Base-by-base conservation (phyloP, 495 filamentous ascomycete species). In the Xylaria bambusicola region DNA sequence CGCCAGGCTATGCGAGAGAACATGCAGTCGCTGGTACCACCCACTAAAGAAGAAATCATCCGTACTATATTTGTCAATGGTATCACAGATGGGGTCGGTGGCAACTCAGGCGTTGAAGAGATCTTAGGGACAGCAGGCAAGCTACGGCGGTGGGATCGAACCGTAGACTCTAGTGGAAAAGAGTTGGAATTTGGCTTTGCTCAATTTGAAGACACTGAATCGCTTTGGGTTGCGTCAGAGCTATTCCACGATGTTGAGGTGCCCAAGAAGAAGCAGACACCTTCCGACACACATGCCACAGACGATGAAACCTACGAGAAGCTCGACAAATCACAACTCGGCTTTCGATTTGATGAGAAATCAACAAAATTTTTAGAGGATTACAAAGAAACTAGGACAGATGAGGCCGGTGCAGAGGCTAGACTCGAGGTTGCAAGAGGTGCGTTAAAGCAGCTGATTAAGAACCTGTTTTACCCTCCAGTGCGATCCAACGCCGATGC, bases 161-260 rank as follows among this genome's bases (percentile, higher is more conserved):
- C 87, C 24, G 65, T 62, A n/a, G 68, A 69, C 33, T 58, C 68
- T 17, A 67, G 73, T 53, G 75, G 66, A 0, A 96, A 95, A 77
- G 84, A 86, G 46, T 90, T 87, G 70, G 85, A 86, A 53, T 98
- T 98, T 77, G 95, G 94, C 36, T 98, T 99, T 76, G 94, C 93
- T 60, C 92, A 98, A 76, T 99, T 89, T 75, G 93, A 96, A 59
- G 92, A 98, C 75, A 84, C 88, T 31, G 89, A 96, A 70, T 92
- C 91, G 64, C 80, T 99, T 64, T 86, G 86, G 75, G 87, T 87
- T 50, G 94, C 93, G 55, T 86, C 92, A 56, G 91, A 96, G 74
- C 84, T 93, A 46, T 83, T 97, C 67, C 88, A 85, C 75, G 88
- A 92, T 67, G 80, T 98, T 55, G 82, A 95, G 73, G 86, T 98